Evolutionary conservation across 768 basidiomycete species (phyloP), one percentile per base, ranked within the genome.

Genomic region (Lentinula aciculospora): DNA sequence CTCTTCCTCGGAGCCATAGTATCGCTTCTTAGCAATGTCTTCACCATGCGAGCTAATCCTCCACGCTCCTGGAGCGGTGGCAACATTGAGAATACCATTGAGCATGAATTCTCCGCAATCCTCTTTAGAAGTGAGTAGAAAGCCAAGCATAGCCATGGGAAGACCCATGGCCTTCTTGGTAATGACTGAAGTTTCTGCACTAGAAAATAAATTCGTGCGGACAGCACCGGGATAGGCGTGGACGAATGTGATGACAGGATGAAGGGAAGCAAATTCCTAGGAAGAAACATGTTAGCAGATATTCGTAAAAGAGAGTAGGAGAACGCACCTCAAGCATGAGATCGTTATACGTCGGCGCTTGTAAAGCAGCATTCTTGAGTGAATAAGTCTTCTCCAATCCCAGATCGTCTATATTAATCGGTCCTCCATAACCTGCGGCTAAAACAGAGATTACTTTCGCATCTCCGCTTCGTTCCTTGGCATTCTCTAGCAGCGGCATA

Each of bases 171-270:
- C 40, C 40, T 59, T 54, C 37, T 56, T 59, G 9, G 54, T 59
- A n/a, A 65, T 31, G 9, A 44, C 32, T 55, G 55, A 54, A 44
- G 59, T 51, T 29, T 62, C 61, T 12, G 61, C 58, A 1, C 48
- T n/a, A 39, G 62, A 58, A 34, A 70, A 45, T 8, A 73, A 53
- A 7, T 56, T 29, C 8, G 76, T 75, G 36, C 67, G 65, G 7
- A 76, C 74, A 13, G 66, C 42, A 12, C 76, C 76, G 0, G 76
- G 76, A 48, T 63, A 64, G 1, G 64, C 65, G 59, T 76, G 76
- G 0, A 68, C 64, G 65, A 78, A 75, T 4, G 69, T 65, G 34
- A 75, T 40, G 21, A 47, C 59, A 2, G 72, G 72, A 44, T 74
- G 63, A 19, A 64, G 66, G 3, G 67, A 58, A 1, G 74, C 63